phyloP scores from a whole-genome alignment of 2,329 filamentous ascomycete species.

The Ascochyta clinopodiicola region DNA sequence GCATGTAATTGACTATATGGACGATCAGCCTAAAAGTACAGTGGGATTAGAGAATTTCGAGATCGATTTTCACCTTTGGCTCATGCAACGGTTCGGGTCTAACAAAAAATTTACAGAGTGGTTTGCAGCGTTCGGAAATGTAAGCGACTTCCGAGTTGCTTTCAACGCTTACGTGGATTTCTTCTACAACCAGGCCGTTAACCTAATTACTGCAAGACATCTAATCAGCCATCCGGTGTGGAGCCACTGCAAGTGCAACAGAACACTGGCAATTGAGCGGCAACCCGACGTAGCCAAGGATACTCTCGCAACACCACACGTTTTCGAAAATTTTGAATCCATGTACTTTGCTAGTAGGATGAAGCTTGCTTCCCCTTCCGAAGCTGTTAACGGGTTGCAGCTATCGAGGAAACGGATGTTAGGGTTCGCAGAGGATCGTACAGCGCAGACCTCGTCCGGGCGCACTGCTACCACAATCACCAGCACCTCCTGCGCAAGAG shows the following conservation, averaged over 20 bases:
- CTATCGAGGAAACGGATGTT: constrained; percentile 22
- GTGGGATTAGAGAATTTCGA: constrained; percentile 66
- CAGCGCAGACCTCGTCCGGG: background rate
- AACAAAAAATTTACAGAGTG: constrained; percentile 60
- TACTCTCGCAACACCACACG: constrained; percentile 75
- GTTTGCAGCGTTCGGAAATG: constrained; percentile 53
- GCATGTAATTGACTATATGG: constrained; percentile 72
- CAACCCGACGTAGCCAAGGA: constrained; percentile 28
- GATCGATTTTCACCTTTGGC: constrained; percentile 64
- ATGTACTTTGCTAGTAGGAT: constrained; percentile 66
- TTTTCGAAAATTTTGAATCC: constrained; percentile 68
- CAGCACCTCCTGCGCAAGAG: background rate
- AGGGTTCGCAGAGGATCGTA: constrained; percentile 22
- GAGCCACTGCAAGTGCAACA: constrained; percentile 52
- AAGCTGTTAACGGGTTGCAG: constrained; percentile 12
- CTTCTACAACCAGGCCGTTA: constrained; percentile 68
- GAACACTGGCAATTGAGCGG: constrained; percentile 15
- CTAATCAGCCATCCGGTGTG: constrained; percentile 58
- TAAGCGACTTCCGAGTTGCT: constrained; percentile 67
- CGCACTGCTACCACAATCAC: constrained; percentile 26
- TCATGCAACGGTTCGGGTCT: constrained; percentile 54
- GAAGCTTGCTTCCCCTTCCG: constrained; percentile 31
- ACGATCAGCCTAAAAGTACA: constrained; percentile 23
- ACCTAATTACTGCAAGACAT: constrained; percentile 51
- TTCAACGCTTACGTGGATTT: constrained; percentile 68